Percentiles rank a stretch among this genome's conserved stretches.
Evolutionary conservation across 345 rosid species (phyloP).

Genomic region (Ailanthus altissimus): DNA sequence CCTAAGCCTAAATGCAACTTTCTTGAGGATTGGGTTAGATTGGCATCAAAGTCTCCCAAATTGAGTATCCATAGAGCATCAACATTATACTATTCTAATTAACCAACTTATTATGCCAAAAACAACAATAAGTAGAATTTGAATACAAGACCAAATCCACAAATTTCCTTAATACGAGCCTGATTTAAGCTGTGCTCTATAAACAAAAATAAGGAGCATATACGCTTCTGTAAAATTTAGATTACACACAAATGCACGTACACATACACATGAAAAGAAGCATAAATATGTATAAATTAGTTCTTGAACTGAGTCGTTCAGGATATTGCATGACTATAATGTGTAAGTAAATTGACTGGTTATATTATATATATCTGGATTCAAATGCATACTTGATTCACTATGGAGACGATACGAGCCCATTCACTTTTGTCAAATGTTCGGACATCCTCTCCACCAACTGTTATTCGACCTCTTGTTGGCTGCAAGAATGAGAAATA

Average conservation of each 20-base stretch:
- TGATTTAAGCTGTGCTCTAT: not conserved
- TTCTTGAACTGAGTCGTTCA: not conserved
- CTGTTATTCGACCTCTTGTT: constrained; percentile 77
- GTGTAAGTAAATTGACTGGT: not conserved
- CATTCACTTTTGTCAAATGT: constrained; percentile 90
- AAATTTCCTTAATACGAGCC: not conserved
- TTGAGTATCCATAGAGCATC: not conserved
- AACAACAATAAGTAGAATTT: not conserved
- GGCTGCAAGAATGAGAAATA: constrained; percentile 57
- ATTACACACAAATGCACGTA: too few relatives aligned
- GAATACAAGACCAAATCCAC: not conserved
- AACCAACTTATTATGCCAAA: not conserved
- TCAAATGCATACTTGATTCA: constrained; percentile 67
- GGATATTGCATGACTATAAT: not conserved
- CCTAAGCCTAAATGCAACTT: not conserved
- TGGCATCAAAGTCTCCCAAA: not conserved
- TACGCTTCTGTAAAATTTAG: not conserved
- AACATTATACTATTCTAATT: not conserved
- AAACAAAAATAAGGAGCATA: not conserved
- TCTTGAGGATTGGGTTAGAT: not conserved
- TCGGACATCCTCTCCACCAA: constrained; percentile 89
- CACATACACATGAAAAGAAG: too few relatives aligned
- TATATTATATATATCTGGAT: constrained; percentile 2
- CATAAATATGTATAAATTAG: not conserved
- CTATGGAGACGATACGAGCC: constrained; percentile 88